Evolutionary conservation across 805 yeast genomes (phyloP).

Genomic region (Hanseniaspora pseudoguilliermondii): DNA sequence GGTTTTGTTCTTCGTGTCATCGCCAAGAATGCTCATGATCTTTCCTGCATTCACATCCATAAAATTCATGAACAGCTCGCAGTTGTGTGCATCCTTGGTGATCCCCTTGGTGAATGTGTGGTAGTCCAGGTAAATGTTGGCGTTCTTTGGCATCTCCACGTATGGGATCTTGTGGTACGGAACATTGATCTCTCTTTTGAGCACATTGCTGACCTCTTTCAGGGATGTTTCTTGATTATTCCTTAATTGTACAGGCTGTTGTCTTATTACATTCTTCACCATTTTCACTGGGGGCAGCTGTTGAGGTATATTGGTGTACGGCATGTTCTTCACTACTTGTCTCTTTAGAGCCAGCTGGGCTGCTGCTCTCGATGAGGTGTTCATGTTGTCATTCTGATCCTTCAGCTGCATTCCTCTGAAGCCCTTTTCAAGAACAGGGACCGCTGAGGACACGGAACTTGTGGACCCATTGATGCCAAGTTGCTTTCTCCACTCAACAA

Average conservation of each 20-base stretch:
- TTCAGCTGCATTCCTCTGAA: neutral
- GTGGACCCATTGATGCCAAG: constrained; percentile 21
- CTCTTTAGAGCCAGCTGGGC: constrained; percentile 9
- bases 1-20: constrained; percentile 20
- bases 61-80: constrained; percentile 29
- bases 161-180: constrained; percentile 1
- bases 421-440: neutral
- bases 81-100: constrained; percentile 42
- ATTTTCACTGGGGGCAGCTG: neutral
- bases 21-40: constrained; percentile 29
- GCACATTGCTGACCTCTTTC: neutral
- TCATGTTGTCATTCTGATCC: neutral
- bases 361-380: constrained; percentile 7
- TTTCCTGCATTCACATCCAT: constrained; percentile 30
- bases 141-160: neutral
- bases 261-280: neutral
- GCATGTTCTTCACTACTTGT: constrained; percentile 10
- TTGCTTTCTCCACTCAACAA: constrained; percentile 29
- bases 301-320: neutral
- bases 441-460: neutral
- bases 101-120: neutral
- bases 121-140: constrained; percentile 1
- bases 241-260: neutral
- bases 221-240: neutral
- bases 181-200: neutral